Base-by-base conservation (phyloP, 148 eudicot genomes). In the Amaranthus hypochondriacus region DNA sequence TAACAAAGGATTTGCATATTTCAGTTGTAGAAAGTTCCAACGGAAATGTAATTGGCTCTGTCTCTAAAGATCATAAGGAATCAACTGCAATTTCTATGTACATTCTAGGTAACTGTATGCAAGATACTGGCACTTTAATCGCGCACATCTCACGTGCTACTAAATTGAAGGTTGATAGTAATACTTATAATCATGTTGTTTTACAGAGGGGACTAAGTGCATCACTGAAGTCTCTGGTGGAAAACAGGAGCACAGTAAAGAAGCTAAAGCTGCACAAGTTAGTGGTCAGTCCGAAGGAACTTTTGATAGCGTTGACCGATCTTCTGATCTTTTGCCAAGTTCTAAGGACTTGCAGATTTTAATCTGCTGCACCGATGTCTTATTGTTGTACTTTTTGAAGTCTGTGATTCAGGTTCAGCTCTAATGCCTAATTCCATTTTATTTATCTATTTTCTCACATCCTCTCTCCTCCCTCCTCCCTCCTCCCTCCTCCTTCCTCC, bases 31-130 rank as follows among this genome's bases (percentile, higher is more conserved):
- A 90, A 75, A 68, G 86, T 80, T 76, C 82, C 77, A 82, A 73
- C 46, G 99, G 97, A 77, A 81, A 83, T 50, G 62, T 84, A 54
- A 80, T 92, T 70, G 68, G 84, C 72, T 85, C 92, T 75, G 74
- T 62, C 80, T 61, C 82, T 10, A 53, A 82, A 52, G 75, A 71
- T 55, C 85, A 73, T 57, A 78, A 81, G 63, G 87, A 86, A 47
- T 85, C 86, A 74, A 52, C 82, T 76, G 97, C 91, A 70, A 75
- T 87, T 58, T 87, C 96, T 55, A 69, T 96, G 76, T 81, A 84
- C 82, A 80, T 96, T 60, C 69, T 96, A 87, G 99, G 99, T 81
- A 89, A 82, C 96, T 82, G 57, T 75, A 73, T 47, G 61, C 50
- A 5, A 43, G 42, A 44, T 63, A 10, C 61, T 49, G 43, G 43